Evolutionary conservation across 768 basidiomycete species (phyloP), one percentile per base, ranked within the genome.

Genomic region (Tricholoma furcatifolium): DNA sequence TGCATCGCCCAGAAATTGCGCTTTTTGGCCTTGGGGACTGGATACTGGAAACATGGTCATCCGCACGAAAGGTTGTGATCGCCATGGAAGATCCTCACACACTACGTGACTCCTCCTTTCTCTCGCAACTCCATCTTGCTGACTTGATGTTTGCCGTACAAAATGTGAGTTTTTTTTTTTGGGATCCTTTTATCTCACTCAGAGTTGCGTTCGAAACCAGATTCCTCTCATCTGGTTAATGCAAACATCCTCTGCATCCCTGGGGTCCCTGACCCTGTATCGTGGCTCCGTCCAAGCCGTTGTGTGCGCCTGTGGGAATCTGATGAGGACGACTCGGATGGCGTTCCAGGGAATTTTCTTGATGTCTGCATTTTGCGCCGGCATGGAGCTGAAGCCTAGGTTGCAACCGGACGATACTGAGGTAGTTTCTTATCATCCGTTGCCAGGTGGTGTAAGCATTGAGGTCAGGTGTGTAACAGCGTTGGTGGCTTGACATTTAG

Each of bases 341-440:
- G 83, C 84, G n/a, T 92, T 87, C 61, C 91, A 95, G 67, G 82
- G 84, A 30, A 78, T 93, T 45, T 94, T 95, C 71, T 74, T 91
- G 54, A 87, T 93, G 83, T 87, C 86, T 43, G 91, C 92, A 6
- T 94, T 92, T 64, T 84, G 82, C 61, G 89, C 89, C 41, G 85
- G 87, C 43, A 84, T 83, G 74, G 77, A 80, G 58, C 69, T 92
- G 55, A 80, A 82, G 57, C 88, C 88, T 23, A 77, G 77, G 57
- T 66, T 93, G 35, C 81, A 86, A 56, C 89, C 89, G 30, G 69
- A 69, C 47, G 71, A 79, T 23, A 79, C 83, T 45, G 77, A 83
- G 43, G 62, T 65, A 21, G 70, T 78, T 36, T 69, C 64, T 27
- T 91, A 85, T 64, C 68, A 67, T 44, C 69, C 74, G 36, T 58